Percentiles rank a stretch among this genome's conserved stretches.
Evolutionary conservation across 169 alveolate genomes (phyloP).

Genomic region (Cryptosporidium tyzzeri): DNA sequence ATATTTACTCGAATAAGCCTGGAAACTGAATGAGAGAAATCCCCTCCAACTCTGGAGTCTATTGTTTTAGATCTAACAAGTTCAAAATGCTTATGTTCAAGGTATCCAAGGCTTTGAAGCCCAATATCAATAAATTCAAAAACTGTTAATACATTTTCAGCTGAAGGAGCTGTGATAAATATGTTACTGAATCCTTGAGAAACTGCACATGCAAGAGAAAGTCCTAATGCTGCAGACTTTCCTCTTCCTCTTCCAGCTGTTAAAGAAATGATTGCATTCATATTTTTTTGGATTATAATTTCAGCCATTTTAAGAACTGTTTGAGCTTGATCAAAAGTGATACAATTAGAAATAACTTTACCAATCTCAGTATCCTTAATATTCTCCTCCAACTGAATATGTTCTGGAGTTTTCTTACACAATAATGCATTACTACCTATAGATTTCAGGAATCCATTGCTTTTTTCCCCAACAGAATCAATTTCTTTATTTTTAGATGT

Average conservation of each 20-base stretch:
- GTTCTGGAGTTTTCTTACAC: slow-evolving; percentile 23
- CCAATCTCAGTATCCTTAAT: slow-evolving; percentile 75
- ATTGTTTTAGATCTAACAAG: slow-evolving; percentile 81
- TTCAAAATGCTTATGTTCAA: slow-evolving; percentile 92
- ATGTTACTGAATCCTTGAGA: slow-evolving; percentile 93
- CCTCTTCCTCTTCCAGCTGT: slow-evolving; percentile 99
- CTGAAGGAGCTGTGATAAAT: slow-evolving; percentile 98
- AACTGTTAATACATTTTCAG: slow-evolving; percentile 97
- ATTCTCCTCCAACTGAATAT: slow-evolving; percentile 41
- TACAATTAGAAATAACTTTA: slow-evolving; percentile 76
- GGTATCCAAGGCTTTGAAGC: slow-evolving; percentile 90
- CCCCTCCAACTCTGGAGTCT: slow-evolving; percentile 72
- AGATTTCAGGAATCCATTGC: background rate
- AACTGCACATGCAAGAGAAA: slow-evolving; percentile 92
- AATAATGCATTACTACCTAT: background rate
- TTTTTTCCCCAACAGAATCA: slow-evolving; percentile 6
- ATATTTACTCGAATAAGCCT: slow-evolving; percentile 85
- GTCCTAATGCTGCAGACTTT: slow-evolving; percentile 98
- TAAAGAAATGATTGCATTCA: slow-evolving; percentile 80
- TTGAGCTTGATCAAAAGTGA: slow-evolving; percentile 88
- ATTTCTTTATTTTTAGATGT: background rate
- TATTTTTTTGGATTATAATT: slow-evolving; percentile 83
- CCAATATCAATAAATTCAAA: slow-evolving; percentile 97
- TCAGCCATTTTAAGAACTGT: slow-evolving; percentile 87
- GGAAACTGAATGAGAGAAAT: slow-evolving; percentile 79